Percentiles rank a stretch among this genome's conserved stretches.
Conservation (phyloP, 2,329 filamentous ascomycete species). For the Pseudocercospora macadamiae region DNA sequence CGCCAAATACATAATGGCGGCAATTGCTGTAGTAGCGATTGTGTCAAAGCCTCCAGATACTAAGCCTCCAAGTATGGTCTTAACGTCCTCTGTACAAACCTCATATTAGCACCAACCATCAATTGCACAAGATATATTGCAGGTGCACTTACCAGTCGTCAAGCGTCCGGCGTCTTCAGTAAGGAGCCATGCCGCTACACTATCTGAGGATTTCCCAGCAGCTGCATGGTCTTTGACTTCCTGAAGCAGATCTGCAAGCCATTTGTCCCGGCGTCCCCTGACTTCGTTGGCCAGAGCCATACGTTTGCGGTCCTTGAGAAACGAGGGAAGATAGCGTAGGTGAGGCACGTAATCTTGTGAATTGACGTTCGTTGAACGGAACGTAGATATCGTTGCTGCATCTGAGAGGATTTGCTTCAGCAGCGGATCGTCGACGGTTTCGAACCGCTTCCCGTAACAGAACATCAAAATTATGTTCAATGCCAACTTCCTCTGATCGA, state of each 20-base stretch:
- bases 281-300: conserved; percentile 2
- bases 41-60: conserved; percentile 13
- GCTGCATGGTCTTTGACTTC: neutral
- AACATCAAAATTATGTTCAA: conserved; percentile 13
- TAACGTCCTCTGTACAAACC: neutral
- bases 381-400: conserved; percentile 1
- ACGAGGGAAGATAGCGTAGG: neutral
- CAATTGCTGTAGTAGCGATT: conserved; percentile 2
- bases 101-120: too few species aligned
- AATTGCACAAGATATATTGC: too few species aligned
- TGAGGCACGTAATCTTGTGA: conserved; percentile 11
- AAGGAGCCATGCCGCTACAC: conserved; percentile 5
- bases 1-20: conserved; percentile 7
- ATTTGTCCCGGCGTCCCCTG: neutral
- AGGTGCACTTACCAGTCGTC: neutral
- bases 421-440: neutral
- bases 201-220: conserved; percentile 2
- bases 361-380: conserved; percentile 7
- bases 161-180: neutral
- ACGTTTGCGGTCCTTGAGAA: neutral
- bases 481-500: conserved; percentile 2
- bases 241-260: conserved; percentile 4
- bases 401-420: conserved; percentile 3
- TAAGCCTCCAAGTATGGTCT: conserved; percentile 6
- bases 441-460: conserved; percentile 3